Evolutionary conservation across 805 yeast genomes (phyloP), one percentile per base, ranked within the genome.

Genomic region (Wickerhamiella hasegawae): DNA sequence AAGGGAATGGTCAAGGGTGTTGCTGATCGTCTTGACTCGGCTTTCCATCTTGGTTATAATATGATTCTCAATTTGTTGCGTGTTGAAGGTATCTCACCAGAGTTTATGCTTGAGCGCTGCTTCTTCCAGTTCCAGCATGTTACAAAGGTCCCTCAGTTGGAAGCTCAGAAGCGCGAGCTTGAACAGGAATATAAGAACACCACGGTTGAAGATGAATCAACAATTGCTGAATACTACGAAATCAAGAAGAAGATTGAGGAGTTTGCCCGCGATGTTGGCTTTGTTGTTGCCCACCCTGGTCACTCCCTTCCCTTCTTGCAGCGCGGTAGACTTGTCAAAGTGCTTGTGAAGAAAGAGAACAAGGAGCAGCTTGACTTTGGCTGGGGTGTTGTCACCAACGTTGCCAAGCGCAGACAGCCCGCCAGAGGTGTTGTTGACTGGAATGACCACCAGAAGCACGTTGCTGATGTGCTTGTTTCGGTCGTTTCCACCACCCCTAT

Each of bases 1-100:
- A 90, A 90, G 54, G 96, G 97, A 1, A 90, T 90, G 99, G 98
- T 90, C 17, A 87, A 87, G 57, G 99, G 99, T 53, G 94, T 84
- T 52, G 96, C 98, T 22, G 99, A 90, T 59, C 68, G 98, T 46
- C 68, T 90, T 39, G 97, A 90, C 52, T 87, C 97, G 16, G 97
- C 98, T 0, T 90, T 90, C 69, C 98, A 90, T 54, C 63, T 90
- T 42, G 96, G 97, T 18, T 90, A 90, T 58, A 90, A 90, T 55
- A 90, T 90, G 99, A 82, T 85, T 49, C 34, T 90, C 57, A 90
- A 90, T 55, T 66, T 90, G 55, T 73, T 90, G 78, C 73, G 98
- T 53, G 98, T 90, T 12, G 98, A 90, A 59, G 98, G 98, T 40
- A 82, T 90, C 37, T 84, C 97, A 1, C 97, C 99, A 0, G 98